A percentile compares a stretch with the other conserved stretches of the same genome.
Conservation (phyloP, 2,329 filamentous ascomycete genomes). For the Diaporthe sp. region DNA sequence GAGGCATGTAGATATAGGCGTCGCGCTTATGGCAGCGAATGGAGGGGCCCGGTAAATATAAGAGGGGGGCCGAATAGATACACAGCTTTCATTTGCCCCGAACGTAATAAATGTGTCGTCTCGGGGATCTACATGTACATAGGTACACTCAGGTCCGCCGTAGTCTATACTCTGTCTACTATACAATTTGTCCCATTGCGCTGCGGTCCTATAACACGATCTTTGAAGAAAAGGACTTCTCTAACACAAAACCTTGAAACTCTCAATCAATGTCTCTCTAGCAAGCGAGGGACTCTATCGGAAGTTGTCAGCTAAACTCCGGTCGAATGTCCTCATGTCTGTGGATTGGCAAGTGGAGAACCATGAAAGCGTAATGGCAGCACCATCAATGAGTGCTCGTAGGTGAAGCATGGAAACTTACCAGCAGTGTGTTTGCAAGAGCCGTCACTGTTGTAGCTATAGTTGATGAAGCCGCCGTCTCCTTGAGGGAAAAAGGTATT, state of each 20-base stretch:
- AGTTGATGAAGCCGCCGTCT: slow-evolving; percentile 17
- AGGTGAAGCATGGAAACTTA: not conserved
- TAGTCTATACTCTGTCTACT: not conserved
- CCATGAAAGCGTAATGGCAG: not conserved
- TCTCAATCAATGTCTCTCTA: not conserved
- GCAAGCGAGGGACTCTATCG: not conserved
- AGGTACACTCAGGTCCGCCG: not conserved
- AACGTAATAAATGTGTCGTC: not conserved
- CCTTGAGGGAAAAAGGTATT: slow-evolving; percentile 4
- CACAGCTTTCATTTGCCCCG: not conserved
- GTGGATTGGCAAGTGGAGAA: not conserved
- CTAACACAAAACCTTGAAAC: not conserved
- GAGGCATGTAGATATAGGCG: not conserved
- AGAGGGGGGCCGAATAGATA: not conserved
- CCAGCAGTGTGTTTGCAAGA: not conserved
- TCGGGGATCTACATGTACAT: not conserved
- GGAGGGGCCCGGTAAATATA: no score
- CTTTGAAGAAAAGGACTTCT: not conserved
- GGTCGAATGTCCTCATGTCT: no score
- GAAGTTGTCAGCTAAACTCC: not conserved
- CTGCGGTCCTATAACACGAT: not conserved
- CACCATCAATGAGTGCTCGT: not conserved
- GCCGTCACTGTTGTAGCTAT: not conserved
- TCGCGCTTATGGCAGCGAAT: no score
- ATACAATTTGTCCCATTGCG: not conserved